Evolutionary conservation across 1,284 basidiomycete species (phyloP).

Genomic region (Erythrobasidium hasegawianum): DNA sequence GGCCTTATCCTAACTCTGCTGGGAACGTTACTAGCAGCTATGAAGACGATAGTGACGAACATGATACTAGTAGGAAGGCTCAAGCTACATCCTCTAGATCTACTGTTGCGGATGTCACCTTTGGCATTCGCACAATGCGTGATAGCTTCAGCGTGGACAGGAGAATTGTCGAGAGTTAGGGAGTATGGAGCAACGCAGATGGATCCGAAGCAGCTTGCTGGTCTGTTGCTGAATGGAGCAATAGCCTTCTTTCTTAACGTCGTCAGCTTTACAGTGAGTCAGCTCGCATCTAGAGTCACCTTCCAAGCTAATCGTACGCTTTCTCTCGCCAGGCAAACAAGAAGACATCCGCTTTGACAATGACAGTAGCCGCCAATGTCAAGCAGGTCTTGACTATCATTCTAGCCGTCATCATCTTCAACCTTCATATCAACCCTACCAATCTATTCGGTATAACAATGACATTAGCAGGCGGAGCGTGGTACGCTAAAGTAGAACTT

Average conservation of each 20-base stretch:
- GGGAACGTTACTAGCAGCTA: slow-evolving; percentile 79
- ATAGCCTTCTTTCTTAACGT: slow-evolving; percentile 88
- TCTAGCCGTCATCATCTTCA: slow-evolving; percentile 75
- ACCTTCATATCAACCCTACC: slow-evolving; percentile 68
- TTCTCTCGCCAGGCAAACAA: slow-evolving; percentile 87
- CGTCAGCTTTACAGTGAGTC: slow-evolving; percentile 65
- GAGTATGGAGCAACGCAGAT: slow-evolving; percentile 57
- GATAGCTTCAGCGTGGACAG: slow-evolving; percentile 62
- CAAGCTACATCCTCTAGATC: slow-evolving; percentile 74
- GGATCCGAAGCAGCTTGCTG: slow-evolving; percentile 51
- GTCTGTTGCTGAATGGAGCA: slow-evolving; percentile 65
- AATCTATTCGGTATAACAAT: slow-evolving; percentile 76
- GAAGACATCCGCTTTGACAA: slow-evolving; percentile 75
- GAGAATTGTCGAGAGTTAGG: slow-evolving; percentile 67
- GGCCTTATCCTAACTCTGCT: slow-evolving; percentile 80
- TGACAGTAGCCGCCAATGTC: slow-evolving; percentile 82
- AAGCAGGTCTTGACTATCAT: slow-evolving; percentile 90
- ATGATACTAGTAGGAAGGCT: slow-evolving; percentile 47
- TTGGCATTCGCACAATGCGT: slow-evolving; percentile 83
- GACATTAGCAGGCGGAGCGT: slow-evolving; percentile 74
- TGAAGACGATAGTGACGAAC: slow-evolving; percentile 87
- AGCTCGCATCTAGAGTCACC: too few relatives aligned
- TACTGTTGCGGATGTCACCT: slow-evolving; percentile 77
- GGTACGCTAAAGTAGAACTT: slow-evolving; percentile 28
- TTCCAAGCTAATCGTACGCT: too few relatives aligned